phyloP scores from a whole-genome alignment of 352 stramenopile species.

The Thalassiosira exigua region DNA sequence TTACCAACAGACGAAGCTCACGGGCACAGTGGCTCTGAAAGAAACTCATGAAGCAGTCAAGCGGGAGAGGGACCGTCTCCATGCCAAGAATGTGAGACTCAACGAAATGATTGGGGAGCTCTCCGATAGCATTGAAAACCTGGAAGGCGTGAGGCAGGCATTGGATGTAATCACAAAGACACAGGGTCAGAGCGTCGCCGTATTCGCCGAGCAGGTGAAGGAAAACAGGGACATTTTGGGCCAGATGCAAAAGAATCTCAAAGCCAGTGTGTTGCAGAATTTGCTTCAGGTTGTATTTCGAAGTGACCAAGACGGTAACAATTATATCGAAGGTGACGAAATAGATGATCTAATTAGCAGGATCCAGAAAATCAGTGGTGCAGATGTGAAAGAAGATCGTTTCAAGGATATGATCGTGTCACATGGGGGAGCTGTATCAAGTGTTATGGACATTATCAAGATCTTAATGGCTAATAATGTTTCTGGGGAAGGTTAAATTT shows the following conservation, averaged over 20 bases:
- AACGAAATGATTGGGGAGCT: constrained; percentile 64
- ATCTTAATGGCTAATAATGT: constrained; percentile 65
- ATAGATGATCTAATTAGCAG: constrained; percentile 59
- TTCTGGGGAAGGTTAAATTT: constrained; percentile 57
- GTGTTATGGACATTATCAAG: constrained; percentile 71
- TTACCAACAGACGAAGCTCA: constrained; percentile 75
- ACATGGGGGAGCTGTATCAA: constrained; percentile 46
- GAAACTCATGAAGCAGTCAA: constrained; percentile 68
- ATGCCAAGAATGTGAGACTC: constrained; percentile 61
- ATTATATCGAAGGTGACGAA: constrained; percentile 65
- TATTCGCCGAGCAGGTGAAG: constrained; percentile 67
- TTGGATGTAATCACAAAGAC: constrained; percentile 71
- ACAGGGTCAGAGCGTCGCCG: constrained; percentile 63
- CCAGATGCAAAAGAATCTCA: constrained; percentile 71
- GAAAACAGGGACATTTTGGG: constrained; percentile 72
- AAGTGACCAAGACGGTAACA: constrained; percentile 66
- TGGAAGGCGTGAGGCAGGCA: constrained; percentile 72
- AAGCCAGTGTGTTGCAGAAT: constrained; percentile 74
- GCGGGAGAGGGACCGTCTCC: constrained; percentile 65
- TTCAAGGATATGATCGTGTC: constrained; percentile 53
- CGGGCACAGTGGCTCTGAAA: constrained; percentile 69
- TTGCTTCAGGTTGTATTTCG: constrained; percentile 72
- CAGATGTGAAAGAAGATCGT: constrained; percentile 63
- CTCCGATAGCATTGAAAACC: constrained; percentile 61
- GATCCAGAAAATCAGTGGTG: constrained; percentile 63